Conservation (phyloP, 495 filamentous ascomycete species). For the Penicillium lividum region DNA sequence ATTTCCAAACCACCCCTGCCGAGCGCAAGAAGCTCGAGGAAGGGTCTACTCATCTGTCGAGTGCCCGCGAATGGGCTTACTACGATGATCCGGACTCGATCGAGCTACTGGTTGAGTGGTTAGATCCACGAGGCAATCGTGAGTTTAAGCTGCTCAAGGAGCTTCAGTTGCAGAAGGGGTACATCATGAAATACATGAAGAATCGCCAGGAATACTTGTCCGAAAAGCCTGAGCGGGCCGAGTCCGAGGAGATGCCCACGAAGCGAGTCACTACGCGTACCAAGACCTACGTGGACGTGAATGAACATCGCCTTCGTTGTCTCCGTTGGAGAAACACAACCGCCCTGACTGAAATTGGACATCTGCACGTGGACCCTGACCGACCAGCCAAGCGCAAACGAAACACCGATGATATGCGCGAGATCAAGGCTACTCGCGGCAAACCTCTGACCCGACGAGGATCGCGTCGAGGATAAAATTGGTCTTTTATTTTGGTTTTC, state of each 20-base stretch:
- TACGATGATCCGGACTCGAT: conserved; percentile 76
- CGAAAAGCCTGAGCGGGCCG: conserved; percentile 50
- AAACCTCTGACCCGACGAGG: conserved; percentile 52
- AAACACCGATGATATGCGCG: conserved; percentile 42
- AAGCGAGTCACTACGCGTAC: conserved; percentile 78
- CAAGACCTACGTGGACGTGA: conserved; percentile 64
- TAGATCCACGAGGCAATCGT: conserved; percentile 79
- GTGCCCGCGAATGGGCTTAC: conserved; percentile 86
- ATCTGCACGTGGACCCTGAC: conserved; percentile 78
- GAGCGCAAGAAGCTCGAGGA: conserved; percentile 88
- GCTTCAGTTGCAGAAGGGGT: conserved; percentile 71
- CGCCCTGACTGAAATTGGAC: conserved; percentile 73
- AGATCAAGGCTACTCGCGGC: conserved; percentile 49
- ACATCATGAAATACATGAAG: conserved; percentile 79
- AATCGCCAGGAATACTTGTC: conserved; percentile 71
- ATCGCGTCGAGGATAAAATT: conserved; percentile 29
- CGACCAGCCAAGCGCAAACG: conserved; percentile 65
- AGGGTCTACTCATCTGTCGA: conserved; percentile 73
- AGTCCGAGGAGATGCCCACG: conserved; percentile 55
- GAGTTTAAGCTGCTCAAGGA: conserved; percentile 86
- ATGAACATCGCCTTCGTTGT: conserved; percentile 61
- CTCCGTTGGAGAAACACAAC: conserved; percentile 79
- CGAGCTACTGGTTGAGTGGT: conserved; percentile 79
- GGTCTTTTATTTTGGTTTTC: background rate
- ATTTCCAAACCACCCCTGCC: conserved; percentile 76